Base-by-base conservation (phyloP, 768 basidiomycete species). In the Sistotremastrum niveocremeum region DNA sequence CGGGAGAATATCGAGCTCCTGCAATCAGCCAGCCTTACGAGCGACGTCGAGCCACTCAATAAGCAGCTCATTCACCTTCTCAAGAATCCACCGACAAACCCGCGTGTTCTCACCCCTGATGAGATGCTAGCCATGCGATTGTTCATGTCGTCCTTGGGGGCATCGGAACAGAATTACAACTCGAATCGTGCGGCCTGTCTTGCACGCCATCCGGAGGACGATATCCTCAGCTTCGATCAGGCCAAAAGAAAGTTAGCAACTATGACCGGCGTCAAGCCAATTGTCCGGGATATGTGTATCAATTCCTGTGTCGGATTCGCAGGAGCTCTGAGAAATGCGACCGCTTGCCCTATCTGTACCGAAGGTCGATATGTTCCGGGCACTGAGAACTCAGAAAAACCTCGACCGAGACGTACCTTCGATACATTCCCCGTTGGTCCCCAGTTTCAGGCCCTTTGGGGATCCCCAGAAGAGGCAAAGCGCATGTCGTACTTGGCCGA, bases 231-330 rank as follows among this genome's bases (percentile, higher is more conserved):
- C 1, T 50, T 49, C 31, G 34, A 51, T 11, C 39, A 43, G 3
- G 45, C 52, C 9, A 52, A 56, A 40, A 32, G 34, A 11, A 11
- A n/a, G 0, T 9, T 57, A 2, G 51, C 35, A 0, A 39, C 53
- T 4, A 11, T 53, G 7, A 56, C 42, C 9, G 57, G 59, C 4
- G 49, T 62, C 5, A 30, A 39, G 30, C 47, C 56, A 1, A 49
- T 62, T 34, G 31, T 42, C 3, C 7, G 51, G 8, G 50, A 61
- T 33, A 60, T 62, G 60, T 62, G 61, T 39, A 42, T 30, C 1
- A 54, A 56, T 34, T 45, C 61, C 0, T 74, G 72, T 47, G 33
- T 60, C n/a, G 65, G 63, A 1, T 74, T 58, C 44, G 67, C 64
- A 0, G 67, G 71, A 0, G 66, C 65, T 0, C 67, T 58, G n/a